Base-by-base conservation (phyloP, 345 rosid species). In the Eucalyptus sp. region DNA sequence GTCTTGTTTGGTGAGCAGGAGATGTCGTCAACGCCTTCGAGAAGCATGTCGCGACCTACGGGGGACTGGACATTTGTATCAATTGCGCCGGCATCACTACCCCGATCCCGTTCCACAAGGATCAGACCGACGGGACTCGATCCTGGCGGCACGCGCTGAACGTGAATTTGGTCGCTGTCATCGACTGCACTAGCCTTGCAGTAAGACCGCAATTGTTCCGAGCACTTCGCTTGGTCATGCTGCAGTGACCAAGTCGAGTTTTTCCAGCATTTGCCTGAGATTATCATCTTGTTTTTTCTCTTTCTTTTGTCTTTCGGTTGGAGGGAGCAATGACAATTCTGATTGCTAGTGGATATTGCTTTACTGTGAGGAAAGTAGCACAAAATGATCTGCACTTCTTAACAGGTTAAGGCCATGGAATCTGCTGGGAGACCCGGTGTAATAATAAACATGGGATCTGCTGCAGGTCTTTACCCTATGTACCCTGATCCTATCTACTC, bases 391-490 rank as follows among this genome's bases (percentile, higher is more conserved):
- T n/a, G 10, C n/a, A 27, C 86, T 15, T 90, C 87, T 91, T 44
- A 89, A 91, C 95, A 97, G 99, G 93, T 96, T 90, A 94, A 92
- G 87, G 90, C 92, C 86, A 96, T 97, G 99, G 93, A 92, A 94
- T 94, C 94, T 33, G 89, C 91, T 87, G 90, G 93, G 90, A 97
- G 92, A 92, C 96, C 99, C 51, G 99, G 99, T 86, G 98, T 94
- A 83, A 97, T 97, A 90, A 93, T 97, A 89, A 97, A 97, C 91
- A 16, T 97, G 93, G 98, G 98, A 24, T 97, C 99, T 79, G 91
- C 99, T 91, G 87, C 97, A 11, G 99, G 98, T 86, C 97, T 97
- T 88, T 96, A 97, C 93, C 99, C 99, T 43, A 66, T 90, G 95
- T 25, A 88, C 86, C 1, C 0, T 9, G 98, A 97, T 81, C 97